Evolutionary conservation across 208 protist species (phyloP), one percentile per base, ranked within the genome.

Genomic region (Leishmania major): DNA sequence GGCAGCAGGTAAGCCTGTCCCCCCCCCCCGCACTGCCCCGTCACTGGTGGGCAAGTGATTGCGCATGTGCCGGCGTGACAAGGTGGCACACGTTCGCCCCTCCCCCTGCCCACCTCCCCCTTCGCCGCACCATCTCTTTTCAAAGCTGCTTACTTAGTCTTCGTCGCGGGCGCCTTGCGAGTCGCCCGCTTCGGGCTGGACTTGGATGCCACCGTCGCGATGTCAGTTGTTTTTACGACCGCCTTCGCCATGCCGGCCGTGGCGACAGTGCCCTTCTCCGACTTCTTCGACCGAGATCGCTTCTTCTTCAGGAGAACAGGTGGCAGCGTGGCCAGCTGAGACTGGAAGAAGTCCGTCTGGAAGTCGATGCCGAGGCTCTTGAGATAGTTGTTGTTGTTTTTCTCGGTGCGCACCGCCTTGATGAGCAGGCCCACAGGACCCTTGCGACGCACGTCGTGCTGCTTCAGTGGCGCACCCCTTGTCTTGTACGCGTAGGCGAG

Each of bases 331-430:
- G 74, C 77, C 37, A 97, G 89, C 84, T 97, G 94, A 53, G 87
- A 72, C 35, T 59, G 76, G 85, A 96, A 97, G 59, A 89, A 85
- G 76, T 91, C 75, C 17, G 69, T 89, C 28, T 71, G 75, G 78
- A 90, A 97, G 84, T 92, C 83, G 78, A 97, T 92, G 80, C 94
- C 94, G 31, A 96, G 86, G 28, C 79, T 66, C 82, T 91, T 85
- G 37, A 97, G 87, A 72, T 94, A 88, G 8, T 70, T 87, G 84
- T 97, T 97, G 80, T 96, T 97, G 53, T 75, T 74, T 83, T 83
- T 83, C 86, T 97, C 94, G n/a, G 83, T 90, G 17, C 87, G 84
- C 25, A 91, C 87, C 25, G 90, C 91, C 77, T 94, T 94, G 53
- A 97, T 89, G 45, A 97, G 88, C 7, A 92, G 64, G 6, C 79